Base-by-base conservation (phyloP, 768 basidiomycete genomes). In the Chlorophyllum brunneum region DNA sequence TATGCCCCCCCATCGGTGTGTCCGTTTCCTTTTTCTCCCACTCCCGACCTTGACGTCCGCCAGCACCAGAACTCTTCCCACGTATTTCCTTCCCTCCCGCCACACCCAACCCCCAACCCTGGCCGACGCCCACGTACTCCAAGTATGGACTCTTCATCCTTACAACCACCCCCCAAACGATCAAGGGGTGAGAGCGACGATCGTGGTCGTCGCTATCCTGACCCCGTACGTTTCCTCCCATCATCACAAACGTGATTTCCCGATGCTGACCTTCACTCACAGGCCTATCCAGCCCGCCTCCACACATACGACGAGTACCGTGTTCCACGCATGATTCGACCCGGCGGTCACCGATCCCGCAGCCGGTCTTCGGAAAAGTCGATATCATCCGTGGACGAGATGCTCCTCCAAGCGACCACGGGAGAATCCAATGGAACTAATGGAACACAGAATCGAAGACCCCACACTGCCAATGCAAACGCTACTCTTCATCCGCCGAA, bases 331-430 rank as follows among this genome's bases (percentile, higher is more conserved):
- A 59, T 40, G 42, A 54, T 49, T 44, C 45, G 36, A 23, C 58
- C 30, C 51, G 56, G 41, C 45, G 66, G 57, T 58, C 68, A 63
- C 4, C 67, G 67, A 33, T 65, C 66, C 3, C 65, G 68, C 0
- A 71, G 70, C 39, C 67, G 64, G 18, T 71, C 72, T 0, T 70
- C 67, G 34, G 60, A 62, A 1, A 66, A 66, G 39, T 71, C 72
- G 27, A 62, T 72, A 42, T 51, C 49, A 10, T 71, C 70, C 34
- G 65, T 77, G 20, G 76, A 77, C 49, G 76, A 77, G 56, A 72
- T 77, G 72, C 63, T 77, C 26, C 53, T 76, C 20, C 66, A 68
- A 46, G 70, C 76, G 1, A 65, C 69, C 8, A 62, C 66, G 0
- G 69, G 59, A 26, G 70, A 66, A 27, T 61, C 64, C 27, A 43